Percentiles rank a stretch among this genome's conserved stretches.
These are phyloP conservation scores for Aspergillus haitiensis DNA, from an alignment of 495 filamentous ascomycete genomes.

Conservation along the genomic window DNA sequence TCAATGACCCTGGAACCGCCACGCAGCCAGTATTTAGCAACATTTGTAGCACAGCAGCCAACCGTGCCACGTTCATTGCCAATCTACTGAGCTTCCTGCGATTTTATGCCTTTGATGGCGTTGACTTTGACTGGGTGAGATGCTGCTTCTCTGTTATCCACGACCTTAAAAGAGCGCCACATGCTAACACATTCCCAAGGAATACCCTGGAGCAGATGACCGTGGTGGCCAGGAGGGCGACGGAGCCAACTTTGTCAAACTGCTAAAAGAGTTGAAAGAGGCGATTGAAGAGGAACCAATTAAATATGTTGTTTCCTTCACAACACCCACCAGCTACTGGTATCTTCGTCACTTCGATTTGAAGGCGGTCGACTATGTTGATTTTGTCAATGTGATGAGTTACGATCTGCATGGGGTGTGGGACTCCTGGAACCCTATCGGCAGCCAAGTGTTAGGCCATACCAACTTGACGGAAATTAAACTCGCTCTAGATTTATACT, in stretches of 20 bases:
- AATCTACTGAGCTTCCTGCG: conserved; percentile 40
- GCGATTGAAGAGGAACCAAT: conserved; percentile 4
- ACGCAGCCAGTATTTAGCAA: conserved; percentile 19
- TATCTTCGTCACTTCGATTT: conserved; percentile 25
- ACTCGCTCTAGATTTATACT: conserved; percentile 47
- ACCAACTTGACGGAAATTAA: conserved; percentile 61
- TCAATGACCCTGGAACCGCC: not conserved
- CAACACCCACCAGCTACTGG: conserved; percentile 42
- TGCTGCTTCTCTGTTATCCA: too few species aligned
- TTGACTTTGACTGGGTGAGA: conserved; percentile 41
- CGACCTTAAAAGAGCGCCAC: too few species aligned
- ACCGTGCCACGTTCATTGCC: conserved; percentile 38
- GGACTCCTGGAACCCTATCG: conserved; percentile 27
- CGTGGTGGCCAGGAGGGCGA: conserved; percentile 44
- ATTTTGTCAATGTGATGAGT: conserved; percentile 38
- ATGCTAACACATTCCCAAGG: not conserved
- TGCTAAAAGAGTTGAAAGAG: conserved; percentile 30
- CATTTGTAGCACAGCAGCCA: conserved; percentile 18
- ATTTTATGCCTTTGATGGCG: conserved; percentile 50
- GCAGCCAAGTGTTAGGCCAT: conserved; percentile 41
- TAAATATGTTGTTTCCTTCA: conserved; percentile 31
- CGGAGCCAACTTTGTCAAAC: conserved; percentile 37
- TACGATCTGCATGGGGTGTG: conserved; percentile 44
- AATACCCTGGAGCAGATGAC: conserved; percentile 33
- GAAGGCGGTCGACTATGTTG: conserved; percentile 55